Conservation (phyloP, 2,329 filamentous ascomycete genomes). For the Xylariaceae sp. region DNA sequence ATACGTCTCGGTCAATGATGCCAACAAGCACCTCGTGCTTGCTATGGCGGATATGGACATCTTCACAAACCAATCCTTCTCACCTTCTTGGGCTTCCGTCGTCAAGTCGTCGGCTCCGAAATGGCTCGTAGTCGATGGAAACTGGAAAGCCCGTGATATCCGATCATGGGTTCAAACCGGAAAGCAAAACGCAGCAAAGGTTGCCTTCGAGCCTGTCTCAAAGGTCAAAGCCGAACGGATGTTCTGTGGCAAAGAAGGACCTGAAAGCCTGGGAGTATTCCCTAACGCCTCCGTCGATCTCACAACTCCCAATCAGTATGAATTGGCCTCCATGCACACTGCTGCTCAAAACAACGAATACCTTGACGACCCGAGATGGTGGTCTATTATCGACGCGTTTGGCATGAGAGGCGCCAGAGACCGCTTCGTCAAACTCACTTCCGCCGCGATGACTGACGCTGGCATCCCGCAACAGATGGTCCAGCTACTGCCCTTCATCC, state of each 20-base stretch:
- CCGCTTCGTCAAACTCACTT: slow-evolving; percentile 64
- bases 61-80: slow-evolving; percentile 53
- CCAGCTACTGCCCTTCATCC: slow-evolving; percentile 82
- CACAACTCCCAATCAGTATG: slow-evolving; percentile 75
- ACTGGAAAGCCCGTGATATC: slow-evolving; percentile 68
- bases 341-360: slow-evolving; percentile 62
- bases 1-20: slow-evolving; percentile 85
- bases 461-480: slow-evolving; percentile 80
- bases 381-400: slow-evolving; percentile 70
- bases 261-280: slow-evolving; percentile 46
- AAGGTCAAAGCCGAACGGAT: slow-evolving; percentile 68
- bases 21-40: slow-evolving; percentile 74
- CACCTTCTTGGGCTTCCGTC: slow-evolving; percentile 55
- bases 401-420: slow-evolving; percentile 71
- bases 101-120: slow-evolving; percentile 55
- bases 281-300: slow-evolving; percentile 63
- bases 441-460: slow-evolving; percentile 61
- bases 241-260: slow-evolving; percentile 45
- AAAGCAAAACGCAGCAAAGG: slow-evolving; percentile 48
- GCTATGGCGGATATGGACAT: slow-evolving; percentile 97
- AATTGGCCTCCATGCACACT: slow-evolving; percentile 73
- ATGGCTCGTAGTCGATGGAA: slow-evolving; percentile 81
- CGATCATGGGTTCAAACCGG: slow-evolving; percentile 61
- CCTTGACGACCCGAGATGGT: slow-evolving; percentile 71
- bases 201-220: slow-evolving; percentile 88